These are phyloP conservation scores for Dothiorella sarmentorum DNA, from an alignment of 2,329 filamentous ascomycete genomes.

Conservation along the genomic window DNA sequence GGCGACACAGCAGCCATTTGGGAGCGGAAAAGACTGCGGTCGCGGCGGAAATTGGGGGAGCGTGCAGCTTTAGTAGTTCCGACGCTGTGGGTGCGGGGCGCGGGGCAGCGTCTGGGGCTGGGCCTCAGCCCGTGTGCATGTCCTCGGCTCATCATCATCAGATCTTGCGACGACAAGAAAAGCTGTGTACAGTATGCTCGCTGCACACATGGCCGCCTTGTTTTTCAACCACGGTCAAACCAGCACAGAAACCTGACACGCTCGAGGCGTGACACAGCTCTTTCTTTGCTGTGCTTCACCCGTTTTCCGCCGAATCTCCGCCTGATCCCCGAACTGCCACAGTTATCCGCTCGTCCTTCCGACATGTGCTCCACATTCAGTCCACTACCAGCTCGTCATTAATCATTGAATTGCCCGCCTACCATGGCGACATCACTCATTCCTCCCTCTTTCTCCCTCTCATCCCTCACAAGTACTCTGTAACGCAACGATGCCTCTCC, in stretches of 20 bases:
- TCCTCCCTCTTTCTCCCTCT: background rate
- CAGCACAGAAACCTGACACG: too few relatives aligned
- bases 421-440: background rate
- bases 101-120: too few relatives aligned
- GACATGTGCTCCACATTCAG: background rate
- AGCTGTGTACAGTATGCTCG: too few relatives aligned
- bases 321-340: background rate
- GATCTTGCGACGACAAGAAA: too few relatives aligned
- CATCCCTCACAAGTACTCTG: background rate
- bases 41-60: slow-evolving; percentile 5
- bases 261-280: too few relatives aligned
- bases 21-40: slow-evolving; percentile 3
- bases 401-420: background rate
- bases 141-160: background rate
- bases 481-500: background rate
- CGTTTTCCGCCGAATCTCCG: slow-evolving; percentile 10
- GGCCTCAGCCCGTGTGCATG: too few relatives aligned
- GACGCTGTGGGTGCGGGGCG: background rate
- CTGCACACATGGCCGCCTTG: too few relatives aligned
- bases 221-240: too few relatives aligned
- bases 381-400: background rate
- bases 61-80: slow-evolving; percentile 10
- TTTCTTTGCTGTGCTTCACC: too few relatives aligned
- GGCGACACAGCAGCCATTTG: slow-evolving; percentile 14
- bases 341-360: slow-evolving; percentile 11